Evolutionary conservation across 164 flowering plant genomes (phyloP).

Genomic region (Dillenia suffruticosa): DNA sequence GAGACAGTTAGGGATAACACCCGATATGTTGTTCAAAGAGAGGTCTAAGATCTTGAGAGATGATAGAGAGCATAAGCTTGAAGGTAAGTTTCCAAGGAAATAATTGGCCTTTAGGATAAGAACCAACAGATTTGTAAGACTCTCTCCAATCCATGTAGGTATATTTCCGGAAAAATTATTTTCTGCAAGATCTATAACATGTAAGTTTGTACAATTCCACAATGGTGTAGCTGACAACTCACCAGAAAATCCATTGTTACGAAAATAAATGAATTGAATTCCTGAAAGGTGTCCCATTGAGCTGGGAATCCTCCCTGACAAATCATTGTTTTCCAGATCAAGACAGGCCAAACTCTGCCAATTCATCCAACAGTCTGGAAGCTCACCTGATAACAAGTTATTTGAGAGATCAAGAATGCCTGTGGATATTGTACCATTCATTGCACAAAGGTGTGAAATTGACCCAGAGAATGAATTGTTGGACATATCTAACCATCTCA

Average conservation of each 20-base stretch:
- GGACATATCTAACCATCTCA: neutral
- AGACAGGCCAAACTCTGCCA: neutral
- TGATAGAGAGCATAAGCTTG: constrained; percentile 14
- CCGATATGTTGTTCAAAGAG: constrained; percentile 18
- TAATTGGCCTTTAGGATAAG: constrained; percentile 13
- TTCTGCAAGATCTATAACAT: constrained; percentile 18
- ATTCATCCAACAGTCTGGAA: constrained; percentile 20
- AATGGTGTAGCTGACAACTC: constrained; percentile 16
- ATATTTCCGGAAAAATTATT: constrained; percentile 22
- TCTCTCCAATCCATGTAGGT: constrained; percentile 19
- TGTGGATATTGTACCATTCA: constrained; percentile 5
- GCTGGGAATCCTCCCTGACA: constrained; percentile 31
- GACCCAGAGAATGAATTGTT: constrained; percentile 19
- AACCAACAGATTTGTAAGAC: neutral
- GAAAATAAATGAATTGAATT: constrained; percentile 9
- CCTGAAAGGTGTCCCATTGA: constrained; percentile 9
- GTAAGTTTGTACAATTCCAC: constrained; percentile 12
- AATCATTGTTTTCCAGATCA: constrained; percentile 17
- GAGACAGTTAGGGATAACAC: constrained; percentile 20
- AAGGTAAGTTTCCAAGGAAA: constrained; percentile 20
- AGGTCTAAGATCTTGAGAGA: constrained; percentile 17
- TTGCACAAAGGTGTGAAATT: constrained; percentile 8
- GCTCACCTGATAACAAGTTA: constrained; percentile 19
- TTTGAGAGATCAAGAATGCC: constrained; percentile 8
- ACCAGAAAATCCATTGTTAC: constrained; percentile 22